Evolutionary conservation across 768 basidiomycete genomes (phyloP).

Genomic region (Termitomyces sp.): DNA sequence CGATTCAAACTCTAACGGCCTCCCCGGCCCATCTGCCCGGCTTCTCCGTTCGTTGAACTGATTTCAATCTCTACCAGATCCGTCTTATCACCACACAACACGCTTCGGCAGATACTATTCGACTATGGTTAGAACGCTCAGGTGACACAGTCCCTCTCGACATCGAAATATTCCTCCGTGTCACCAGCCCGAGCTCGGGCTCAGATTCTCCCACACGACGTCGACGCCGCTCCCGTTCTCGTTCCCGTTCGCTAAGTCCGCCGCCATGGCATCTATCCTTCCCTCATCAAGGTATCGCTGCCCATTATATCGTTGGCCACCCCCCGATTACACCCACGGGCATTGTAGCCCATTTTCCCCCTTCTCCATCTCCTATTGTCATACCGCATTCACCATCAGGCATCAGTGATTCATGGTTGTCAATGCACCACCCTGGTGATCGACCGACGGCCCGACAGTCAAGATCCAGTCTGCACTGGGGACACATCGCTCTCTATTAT

Average conservation of each 20-base stretch:
- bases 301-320: slow-evolving; percentile 38
- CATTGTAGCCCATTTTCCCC: slow-evolving; percentile 26
- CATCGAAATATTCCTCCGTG: slow-evolving; percentile 75
- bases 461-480: slow-evolving; percentile 67
- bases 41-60: slow-evolving; percentile 7
- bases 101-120: slow-evolving; percentile 74
- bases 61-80: slow-evolving; percentile 45
- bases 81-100: slow-evolving; percentile 69
- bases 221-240: slow-evolving; percentile 25
- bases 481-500: slow-evolving; percentile 77
- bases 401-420: slow-evolving; percentile 37
- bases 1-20: not conserved
- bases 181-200: slow-evolving; percentile 32
- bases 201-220: slow-evolving; percentile 23
- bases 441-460: slow-evolving; percentile 28
- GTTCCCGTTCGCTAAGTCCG: slow-evolving; percentile 29
- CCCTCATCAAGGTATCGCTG: slow-evolving; percentile 27
- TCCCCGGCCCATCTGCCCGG: not conserved
- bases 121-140: slow-evolving; percentile 81
- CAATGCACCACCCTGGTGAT: slow-evolving; percentile 25
- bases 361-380: slow-evolving; percentile 42
- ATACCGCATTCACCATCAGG: slow-evolving; percentile 44
- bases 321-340: slow-evolving; percentile 25
- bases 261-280: slow-evolving; percentile 34
- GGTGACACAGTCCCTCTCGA: slow-evolving; percentile 70